Evolutionary conservation across 1,139 yeast genomes (phyloP).

Genomic region (Pichia sp.): DNA sequence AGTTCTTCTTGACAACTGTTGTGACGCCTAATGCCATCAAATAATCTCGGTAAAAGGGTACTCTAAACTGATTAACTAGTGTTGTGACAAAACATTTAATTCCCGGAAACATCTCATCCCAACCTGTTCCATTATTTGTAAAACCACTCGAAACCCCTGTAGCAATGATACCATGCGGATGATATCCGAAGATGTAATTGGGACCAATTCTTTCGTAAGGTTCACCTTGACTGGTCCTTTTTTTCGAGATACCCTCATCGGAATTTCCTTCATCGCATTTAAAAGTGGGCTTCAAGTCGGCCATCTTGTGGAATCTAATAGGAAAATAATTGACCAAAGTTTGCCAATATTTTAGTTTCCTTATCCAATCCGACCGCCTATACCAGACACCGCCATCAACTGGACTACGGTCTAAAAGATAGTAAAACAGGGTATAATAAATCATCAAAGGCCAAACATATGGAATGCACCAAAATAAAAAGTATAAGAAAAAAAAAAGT

Average conservation of each 20-base stretch:
- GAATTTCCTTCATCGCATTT: too few relatives aligned
- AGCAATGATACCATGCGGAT: conserved; percentile 95
- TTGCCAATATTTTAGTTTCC: conserved; percentile 62
- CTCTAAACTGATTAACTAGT: conserved; percentile 71
- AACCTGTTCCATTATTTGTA: conserved; percentile 35
- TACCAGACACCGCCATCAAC: conserved; percentile 66
- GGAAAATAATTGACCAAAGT: conserved; percentile 81
- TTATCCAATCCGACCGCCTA: conserved; percentile 55
- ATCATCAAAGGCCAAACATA: conserved; percentile 63
- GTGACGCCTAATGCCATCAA: conserved; percentile 77
- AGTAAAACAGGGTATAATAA: conserved; percentile 54
- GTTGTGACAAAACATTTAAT: conserved; percentile 76
- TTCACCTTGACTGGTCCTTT: conserved; percentile 28
- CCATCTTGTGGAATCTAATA: conserved; percentile 62
- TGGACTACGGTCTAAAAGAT: conserved; percentile 57
- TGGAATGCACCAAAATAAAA: conserved; percentile 28
- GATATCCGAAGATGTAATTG: conserved; percentile 85
- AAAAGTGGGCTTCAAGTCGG: conserved; percentile 74
- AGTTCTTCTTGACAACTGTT: conserved; percentile 75
- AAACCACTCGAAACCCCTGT: conserved; percentile 87
- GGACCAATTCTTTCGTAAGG: conserved; percentile 46
- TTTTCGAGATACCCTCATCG: too few relatives aligned
- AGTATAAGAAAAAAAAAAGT: conserved; percentile 55
- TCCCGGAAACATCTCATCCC: conserved; percentile 62
- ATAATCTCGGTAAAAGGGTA: conserved; percentile 91